Evolutionary conservation across 164 flowering plant species (phyloP).

Genomic region (Vitis amurensis): DNA sequence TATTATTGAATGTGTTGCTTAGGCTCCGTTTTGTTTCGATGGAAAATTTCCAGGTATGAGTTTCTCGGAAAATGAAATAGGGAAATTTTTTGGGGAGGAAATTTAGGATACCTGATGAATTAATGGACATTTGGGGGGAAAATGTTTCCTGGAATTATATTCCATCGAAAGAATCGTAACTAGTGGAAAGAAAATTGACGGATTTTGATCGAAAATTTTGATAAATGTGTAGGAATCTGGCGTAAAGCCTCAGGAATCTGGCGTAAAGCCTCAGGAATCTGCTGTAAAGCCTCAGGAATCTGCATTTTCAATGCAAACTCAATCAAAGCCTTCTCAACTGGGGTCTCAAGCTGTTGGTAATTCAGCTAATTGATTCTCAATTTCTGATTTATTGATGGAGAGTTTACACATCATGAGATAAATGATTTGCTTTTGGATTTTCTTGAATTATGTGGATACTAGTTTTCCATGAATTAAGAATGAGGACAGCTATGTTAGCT

Average conservation of each 20-base stretch:
- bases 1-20: too few species aligned
- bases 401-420: neutral
- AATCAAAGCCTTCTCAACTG: conserved; percentile 8
- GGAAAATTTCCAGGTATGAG: too few species aligned
- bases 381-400: neutral
- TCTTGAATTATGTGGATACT: neutral
- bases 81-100: too few species aligned
- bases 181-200: neutral
- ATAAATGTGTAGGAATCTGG: conserved; percentile 14
- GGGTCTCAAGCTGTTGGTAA: conserved; percentile 23
- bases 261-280: conserved; percentile 21
- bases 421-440: neutral
- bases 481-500: too few species aligned
- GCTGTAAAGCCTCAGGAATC: conserved; percentile 22
- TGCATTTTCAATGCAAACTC: conserved; percentile 8
- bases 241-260: conserved; percentile 21
- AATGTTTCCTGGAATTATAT: too few species aligned
- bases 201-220: neutral
- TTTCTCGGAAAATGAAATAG: too few species aligned
- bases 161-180: too few species aligned
- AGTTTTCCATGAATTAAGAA: too few species aligned
- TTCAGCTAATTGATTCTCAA: neutral
- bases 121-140: too few species aligned
- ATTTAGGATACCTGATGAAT: too few species aligned
- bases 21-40: too few species aligned